Evolutionary conservation across 2,329 filamentous ascomycete genomes (phyloP).

Genomic region (Fusarium pseudocircinatum): DNA sequence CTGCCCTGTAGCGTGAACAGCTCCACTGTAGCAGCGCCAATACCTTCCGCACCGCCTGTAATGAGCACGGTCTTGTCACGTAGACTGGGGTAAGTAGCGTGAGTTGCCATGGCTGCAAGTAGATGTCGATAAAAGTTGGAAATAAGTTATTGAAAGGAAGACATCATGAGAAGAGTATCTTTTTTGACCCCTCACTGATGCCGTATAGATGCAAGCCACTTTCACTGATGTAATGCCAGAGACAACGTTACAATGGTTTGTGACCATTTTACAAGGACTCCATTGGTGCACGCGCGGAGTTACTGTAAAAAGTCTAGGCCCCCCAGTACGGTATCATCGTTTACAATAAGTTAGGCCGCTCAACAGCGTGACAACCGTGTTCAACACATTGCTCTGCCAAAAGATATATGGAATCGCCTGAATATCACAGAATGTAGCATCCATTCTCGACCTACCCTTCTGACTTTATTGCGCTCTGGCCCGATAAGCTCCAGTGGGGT

Average conservation of each 20-base stretch:
- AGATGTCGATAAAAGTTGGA: background rate
- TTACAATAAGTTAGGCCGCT: background rate
- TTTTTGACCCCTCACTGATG: background rate
- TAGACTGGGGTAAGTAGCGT: slow-evolving; percentile 55
- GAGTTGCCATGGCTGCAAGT: background rate
- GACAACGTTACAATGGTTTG: background rate
- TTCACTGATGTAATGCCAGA: background rate
- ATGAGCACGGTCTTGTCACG: slow-evolving; percentile 54
- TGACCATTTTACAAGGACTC: background rate
- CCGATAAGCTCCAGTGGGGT: background rate
- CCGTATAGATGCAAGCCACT: background rate
- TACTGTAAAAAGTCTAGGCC: background rate
- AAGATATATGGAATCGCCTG: fast-evolving
- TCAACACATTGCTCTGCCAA: background rate
- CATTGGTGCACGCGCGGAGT: background rate
- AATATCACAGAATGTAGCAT: background rate
- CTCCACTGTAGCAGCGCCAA: slow-evolving; percentile 56
- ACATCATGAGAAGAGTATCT: too few relatives aligned
- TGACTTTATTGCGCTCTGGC: background rate
- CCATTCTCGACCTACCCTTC: background rate
- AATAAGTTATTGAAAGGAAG: background rate
- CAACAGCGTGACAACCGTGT: background rate
- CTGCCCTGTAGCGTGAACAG: slow-evolving; percentile 56
- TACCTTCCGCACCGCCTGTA: slow-evolving; percentile 58
- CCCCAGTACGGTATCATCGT: background rate